Conservation (phyloP, 768 basidiomycete species). For the Paxillus ammoniavirescens region DNA sequence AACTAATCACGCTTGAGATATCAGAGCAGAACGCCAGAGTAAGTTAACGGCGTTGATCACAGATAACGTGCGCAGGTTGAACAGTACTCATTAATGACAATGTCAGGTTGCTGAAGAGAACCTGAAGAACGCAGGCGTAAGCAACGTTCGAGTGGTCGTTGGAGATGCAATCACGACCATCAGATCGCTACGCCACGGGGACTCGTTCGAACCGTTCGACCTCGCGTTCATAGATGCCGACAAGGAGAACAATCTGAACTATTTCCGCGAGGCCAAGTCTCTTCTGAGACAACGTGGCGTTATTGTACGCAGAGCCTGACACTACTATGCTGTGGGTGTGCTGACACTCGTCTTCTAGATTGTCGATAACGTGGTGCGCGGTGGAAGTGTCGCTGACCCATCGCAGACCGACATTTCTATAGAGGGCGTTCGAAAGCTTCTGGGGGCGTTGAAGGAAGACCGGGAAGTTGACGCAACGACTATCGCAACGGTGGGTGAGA, state of each 20-base stretch:
- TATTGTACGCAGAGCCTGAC: slow-evolving; percentile 38
- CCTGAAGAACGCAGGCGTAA: slow-evolving; percentile 51
- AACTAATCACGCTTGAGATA: slow-evolving; percentile 49
- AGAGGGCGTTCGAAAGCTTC: slow-evolving; percentile 48
- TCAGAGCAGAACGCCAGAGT: slow-evolving; percentile 46
- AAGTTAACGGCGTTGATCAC: not conserved
- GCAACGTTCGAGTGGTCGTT: slow-evolving; percentile 48
- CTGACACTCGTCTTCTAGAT: slow-evolving; percentile 34
- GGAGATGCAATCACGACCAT: slow-evolving; percentile 55
- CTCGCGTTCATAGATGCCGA: slow-evolving; percentile 74
- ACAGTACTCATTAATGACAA: not conserved
- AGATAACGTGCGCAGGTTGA: too few relatives aligned
- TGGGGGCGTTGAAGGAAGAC: slow-evolving; percentile 48
- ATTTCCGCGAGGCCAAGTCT: slow-evolving; percentile 61
- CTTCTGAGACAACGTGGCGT: slow-evolving; percentile 58
- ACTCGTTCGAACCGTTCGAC: slow-evolving; percentile 46
- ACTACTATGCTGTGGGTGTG: not conserved
- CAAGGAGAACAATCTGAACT: slow-evolving; percentile 52
- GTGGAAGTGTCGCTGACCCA: slow-evolving; percentile 45
- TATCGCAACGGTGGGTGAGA: slow-evolving; percentile 48
- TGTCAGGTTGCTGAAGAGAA: slow-evolving; percentile 58
- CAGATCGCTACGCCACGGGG: slow-evolving; percentile 42
- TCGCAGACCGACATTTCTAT: slow-evolving; percentile 30
- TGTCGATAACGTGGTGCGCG: slow-evolving; percentile 60
- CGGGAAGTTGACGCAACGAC: slow-evolving; percentile 50